Evolutionary conservation across 2,329 filamentous ascomycete species (phyloP).

Genomic region (Fusarium multiceps): DNA sequence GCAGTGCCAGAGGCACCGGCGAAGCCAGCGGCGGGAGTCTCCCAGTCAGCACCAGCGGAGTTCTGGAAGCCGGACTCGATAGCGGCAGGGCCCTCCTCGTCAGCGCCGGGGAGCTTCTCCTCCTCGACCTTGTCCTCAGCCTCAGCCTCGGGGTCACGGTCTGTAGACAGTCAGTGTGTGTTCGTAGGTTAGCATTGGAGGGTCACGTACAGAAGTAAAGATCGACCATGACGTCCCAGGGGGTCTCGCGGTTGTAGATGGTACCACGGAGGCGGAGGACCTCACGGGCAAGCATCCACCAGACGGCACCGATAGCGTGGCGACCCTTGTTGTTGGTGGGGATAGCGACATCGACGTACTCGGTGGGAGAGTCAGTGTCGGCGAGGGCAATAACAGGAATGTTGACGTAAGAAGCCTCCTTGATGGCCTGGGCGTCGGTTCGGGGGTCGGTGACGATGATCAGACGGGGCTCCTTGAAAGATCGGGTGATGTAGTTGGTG

Average conservation of each 20-base stretch:
- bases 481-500: conserved; percentile 99
- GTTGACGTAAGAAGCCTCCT: conserved; percentile 99
- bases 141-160: conserved; percentile 99
- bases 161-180: conserved; percentile 51
- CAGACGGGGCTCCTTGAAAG: conserved; percentile 99
- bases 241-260: conserved; percentile 92
- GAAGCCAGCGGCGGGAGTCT: conserved; percentile 79
- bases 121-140: conserved; percentile 97
- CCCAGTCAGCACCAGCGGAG: conserved; percentile 79
- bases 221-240: conserved; percentile 99
- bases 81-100: conserved; percentile 83
- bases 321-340: conserved; percentile 99
- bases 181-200: background rate
- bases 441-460: conserved; percentile 99
- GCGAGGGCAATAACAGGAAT: conserved; percentile 99
- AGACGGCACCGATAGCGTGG: conserved; percentile 97
- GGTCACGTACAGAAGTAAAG: conserved; percentile 89
- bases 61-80: conserved; percentile 81
- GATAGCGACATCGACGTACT: conserved; percentile 99
- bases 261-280: conserved; percentile 98
- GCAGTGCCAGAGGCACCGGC: conserved; percentile 65
- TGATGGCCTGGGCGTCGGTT: conserved; percentile 99
- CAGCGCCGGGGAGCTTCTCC: conserved; percentile 88
- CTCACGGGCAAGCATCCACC: conserved; percentile 99
- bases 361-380: conserved; percentile 99